Evolutionary conservation across 1,139 yeast genomes (phyloP).

Genomic region (Pichia inconspicua): DNA sequence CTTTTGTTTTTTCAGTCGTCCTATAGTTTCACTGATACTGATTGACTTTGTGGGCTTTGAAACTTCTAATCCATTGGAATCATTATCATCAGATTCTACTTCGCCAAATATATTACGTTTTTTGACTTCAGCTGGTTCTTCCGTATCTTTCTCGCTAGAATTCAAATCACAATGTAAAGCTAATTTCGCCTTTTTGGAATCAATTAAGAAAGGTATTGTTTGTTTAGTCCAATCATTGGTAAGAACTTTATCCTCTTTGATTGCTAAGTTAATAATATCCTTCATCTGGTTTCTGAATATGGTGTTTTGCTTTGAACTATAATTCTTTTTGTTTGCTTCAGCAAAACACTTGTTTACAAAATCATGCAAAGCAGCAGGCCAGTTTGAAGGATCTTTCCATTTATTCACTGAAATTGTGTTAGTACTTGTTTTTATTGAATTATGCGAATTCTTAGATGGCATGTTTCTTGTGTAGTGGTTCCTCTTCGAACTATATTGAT

Average conservation of each 20-base stretch:
- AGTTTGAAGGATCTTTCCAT: slow-evolving; percentile 27
- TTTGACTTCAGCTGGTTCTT: slow-evolving; percentile 1
- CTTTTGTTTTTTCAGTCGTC: slow-evolving; percentile 9
- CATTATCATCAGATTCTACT: slow-evolving; percentile 13
- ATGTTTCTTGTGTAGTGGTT: too few relatives aligned
- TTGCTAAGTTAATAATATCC: slow-evolving; percentile 43
- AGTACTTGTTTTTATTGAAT: slow-evolving; percentile 2
- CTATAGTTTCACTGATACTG: slow-evolving; percentile 8
- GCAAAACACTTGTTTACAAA: slow-evolving; percentile 42
- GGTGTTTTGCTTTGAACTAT: slow-evolving; percentile 26
- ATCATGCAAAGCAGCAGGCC: slow-evolving; percentile 42
- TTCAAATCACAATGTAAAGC: slow-evolving; percentile 22
- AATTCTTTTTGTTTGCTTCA: slow-evolving; percentile 28
- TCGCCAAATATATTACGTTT: slow-evolving; percentile 22
- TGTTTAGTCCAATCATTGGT: slow-evolving; percentile 55
- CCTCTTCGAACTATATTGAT: too few relatives aligned
- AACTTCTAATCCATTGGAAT: neutral
- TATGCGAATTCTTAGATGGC: neutral
- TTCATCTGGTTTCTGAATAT: slow-evolving; percentile 41
- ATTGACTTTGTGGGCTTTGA: neutral
- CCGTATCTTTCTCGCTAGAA: neutral
- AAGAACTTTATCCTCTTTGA: slow-evolving; percentile 38
- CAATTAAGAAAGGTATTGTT: slow-evolving; percentile 42
- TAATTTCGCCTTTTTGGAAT: slow-evolving; percentile 10
- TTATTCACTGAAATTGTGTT: neutral